These are phyloP conservation scores for Pichia sp. DNA, from an alignment of 1,139 yeast species.

Conservation along the genomic window DNA sequence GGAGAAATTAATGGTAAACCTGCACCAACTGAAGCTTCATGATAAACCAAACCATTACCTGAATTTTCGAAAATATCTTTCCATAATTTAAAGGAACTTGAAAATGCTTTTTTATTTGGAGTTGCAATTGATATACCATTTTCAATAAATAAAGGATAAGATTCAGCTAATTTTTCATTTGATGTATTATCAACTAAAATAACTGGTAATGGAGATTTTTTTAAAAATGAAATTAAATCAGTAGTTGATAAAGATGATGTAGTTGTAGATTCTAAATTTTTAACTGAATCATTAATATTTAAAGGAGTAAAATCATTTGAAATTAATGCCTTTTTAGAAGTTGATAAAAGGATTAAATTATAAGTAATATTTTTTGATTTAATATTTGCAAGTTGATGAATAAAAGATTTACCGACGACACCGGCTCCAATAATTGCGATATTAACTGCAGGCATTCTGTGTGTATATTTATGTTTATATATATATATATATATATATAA, in stretches of 20 bases:
- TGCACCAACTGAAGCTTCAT: conserved; percentile 99
- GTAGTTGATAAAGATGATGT: conserved; percentile 47
- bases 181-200: conserved; percentile 93
- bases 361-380: conserved; percentile 41
- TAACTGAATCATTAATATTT: conserved; percentile 53
- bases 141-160: conserved; percentile 67
- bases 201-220: conserved; percentile 63
- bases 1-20: conserved; percentile 93
- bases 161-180: conserved; percentile 64
- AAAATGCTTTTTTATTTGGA: conserved; percentile 96
- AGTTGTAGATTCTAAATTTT: conserved; percentile 39
- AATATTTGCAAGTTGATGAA: conserved; percentile 55
- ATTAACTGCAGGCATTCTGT: conserved; percentile 49
- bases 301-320: conserved; percentile 68
- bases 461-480: no score
- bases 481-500: no score
- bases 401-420: conserved; percentile 88
- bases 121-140: conserved; percentile 91
- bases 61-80: conserved; percentile 57
- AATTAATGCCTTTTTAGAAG: conserved; percentile 61
- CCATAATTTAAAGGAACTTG: conserved; percentile 75
- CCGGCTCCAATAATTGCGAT: conserved; percentile 88
- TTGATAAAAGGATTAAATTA: conserved; percentile 77
- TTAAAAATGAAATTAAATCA: conserved; percentile 57
- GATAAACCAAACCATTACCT: conserved; percentile 70